Evolutionary conservation across 2,329 filamentous ascomycete species (phyloP).

Genomic region (Helotiales sp.): DNA sequence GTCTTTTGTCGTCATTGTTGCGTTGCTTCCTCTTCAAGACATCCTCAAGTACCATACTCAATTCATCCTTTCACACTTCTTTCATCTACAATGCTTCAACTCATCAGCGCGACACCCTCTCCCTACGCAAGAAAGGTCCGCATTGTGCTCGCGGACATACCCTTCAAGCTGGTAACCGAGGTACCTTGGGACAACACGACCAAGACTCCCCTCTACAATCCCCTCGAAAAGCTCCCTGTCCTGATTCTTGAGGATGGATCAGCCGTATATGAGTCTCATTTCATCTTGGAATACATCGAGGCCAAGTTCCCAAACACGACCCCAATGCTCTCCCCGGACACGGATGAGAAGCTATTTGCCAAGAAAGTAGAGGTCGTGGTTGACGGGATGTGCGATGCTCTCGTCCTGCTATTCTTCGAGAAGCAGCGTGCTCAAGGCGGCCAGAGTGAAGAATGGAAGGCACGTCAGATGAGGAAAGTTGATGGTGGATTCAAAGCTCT

Average conservation of each 20-base stretch:
- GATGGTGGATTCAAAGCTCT: constrained; percentile 25
- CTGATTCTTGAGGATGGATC: constrained; percentile 23
- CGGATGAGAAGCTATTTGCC: constrained; percentile 21
- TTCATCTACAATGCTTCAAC: constrained; percentile 16
- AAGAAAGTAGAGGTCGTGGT: constrained; percentile 26
- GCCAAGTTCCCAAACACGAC: constrained; percentile 14
- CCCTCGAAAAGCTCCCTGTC: constrained; percentile 22
- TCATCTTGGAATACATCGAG: constrained; percentile 22
- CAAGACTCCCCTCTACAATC: constrained; percentile 16
- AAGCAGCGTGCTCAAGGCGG: constrained; percentile 9
- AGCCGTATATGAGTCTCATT: constrained; percentile 22
- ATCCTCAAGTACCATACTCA: background rate
- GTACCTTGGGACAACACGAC: constrained; percentile 22
- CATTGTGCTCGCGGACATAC: constrained; percentile 22
- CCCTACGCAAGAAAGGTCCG: constrained; percentile 24
- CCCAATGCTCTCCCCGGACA: constrained; percentile 19
- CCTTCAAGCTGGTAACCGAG: constrained; percentile 21
- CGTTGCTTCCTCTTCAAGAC: background rate
- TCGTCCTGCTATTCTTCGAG: constrained; percentile 22
- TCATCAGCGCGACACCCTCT: constrained; percentile 24
- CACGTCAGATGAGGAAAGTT: constrained; percentile 22
- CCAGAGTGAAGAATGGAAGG: constrained; percentile 23
- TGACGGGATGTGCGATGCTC: constrained; percentile 24
- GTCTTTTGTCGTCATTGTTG: constrained; percentile 1
- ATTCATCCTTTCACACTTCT: too few species aligned